phyloP scores from a whole-genome alignment of 2,329 filamentous ascomycete genomes.

The Fusarium cicatricum region DNA sequence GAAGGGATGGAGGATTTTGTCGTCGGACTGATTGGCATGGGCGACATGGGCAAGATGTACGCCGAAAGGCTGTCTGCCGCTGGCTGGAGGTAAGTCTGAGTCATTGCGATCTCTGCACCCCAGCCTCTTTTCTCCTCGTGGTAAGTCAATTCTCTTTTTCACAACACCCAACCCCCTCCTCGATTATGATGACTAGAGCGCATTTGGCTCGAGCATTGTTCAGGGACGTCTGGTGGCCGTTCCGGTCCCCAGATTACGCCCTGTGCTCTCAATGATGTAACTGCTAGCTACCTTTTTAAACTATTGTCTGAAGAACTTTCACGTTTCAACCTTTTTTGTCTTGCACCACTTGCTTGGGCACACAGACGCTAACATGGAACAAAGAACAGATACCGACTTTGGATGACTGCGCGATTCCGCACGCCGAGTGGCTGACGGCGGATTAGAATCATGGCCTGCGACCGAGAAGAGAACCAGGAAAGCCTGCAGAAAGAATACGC shows the following conservation, averaged over 20 bases:
- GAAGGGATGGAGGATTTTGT: slow-evolving; percentile 72
- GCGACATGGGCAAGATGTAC: slow-evolving; percentile 99
- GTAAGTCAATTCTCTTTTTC: slow-evolving; percentile 35
- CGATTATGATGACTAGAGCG: slow-evolving; percentile 98
- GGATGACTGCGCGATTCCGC: slow-evolving; percentile 9
- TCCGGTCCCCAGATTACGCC: slow-evolving; percentile 73
- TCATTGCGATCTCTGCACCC: slow-evolving; percentile 15
- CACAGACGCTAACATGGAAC: slow-evolving; percentile 36
- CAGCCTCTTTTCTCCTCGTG: slow-evolving; percentile 16
- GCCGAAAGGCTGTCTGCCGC: slow-evolving; percentile 86
- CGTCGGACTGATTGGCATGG: slow-evolving; percentile 97
- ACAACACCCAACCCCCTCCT: slow-evolving; percentile 20
- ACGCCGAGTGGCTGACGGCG: slow-evolving; percentile 43
- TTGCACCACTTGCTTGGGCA: slow-evolving; percentile 7
- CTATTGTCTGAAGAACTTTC: slow-evolving; percentile 77
- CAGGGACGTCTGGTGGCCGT: slow-evolving; percentile 69
- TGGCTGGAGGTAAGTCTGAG: slow-evolving; percentile 83
- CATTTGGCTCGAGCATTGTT: slow-evolving; percentile 99
- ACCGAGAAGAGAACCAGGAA: slow-evolving; percentile 89
- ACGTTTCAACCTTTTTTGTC: slow-evolving; percentile 13
- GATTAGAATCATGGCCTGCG: slow-evolving; percentile 90
- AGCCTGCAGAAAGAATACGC: slow-evolving; percentile 81
- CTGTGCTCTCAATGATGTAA: slow-evolving; percentile 95
- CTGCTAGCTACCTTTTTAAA: slow-evolving; percentile 92
- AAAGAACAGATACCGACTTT: slow-evolving; percentile 27